Conservation (phyloP, 2,329 filamentous ascomycete species). For the Huntiella moniliformis region DNA sequence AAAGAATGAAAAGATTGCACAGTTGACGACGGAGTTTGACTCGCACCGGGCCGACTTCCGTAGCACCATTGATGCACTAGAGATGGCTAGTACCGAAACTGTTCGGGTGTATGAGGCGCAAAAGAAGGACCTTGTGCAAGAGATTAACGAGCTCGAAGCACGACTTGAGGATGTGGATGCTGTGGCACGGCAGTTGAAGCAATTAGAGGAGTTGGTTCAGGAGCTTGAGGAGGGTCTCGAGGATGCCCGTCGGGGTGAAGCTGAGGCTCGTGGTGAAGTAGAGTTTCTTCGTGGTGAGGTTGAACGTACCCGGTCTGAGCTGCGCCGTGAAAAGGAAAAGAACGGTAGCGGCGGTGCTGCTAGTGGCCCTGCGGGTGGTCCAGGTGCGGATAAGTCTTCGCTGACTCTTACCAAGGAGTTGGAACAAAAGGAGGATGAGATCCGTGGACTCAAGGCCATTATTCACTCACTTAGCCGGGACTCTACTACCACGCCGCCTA, state of each 20-base stretch:
- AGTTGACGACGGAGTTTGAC: conserved; percentile 88
- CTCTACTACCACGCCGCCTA: conserved; percentile 20
- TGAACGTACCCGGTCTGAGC: conserved; percentile 71
- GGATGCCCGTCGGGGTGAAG: conserved; percentile 82
- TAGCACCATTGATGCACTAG: conserved; percentile 89
- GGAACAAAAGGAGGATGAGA: conserved; percentile 92
- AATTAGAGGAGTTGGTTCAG: conserved; percentile 87
- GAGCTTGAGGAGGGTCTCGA: conserved; percentile 93
- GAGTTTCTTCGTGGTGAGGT: conserved; percentile 92
- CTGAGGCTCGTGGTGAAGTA: conserved; percentile 85
- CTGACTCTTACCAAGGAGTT: conserved; percentile 46
- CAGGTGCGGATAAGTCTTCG: conserved; percentile 7
- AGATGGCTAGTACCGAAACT: conserved; percentile 88
- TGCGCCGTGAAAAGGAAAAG: conserved; percentile 77
- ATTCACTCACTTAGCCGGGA: conserved; percentile 87
- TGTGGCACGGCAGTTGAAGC: conserved; percentile 79
- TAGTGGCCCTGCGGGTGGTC: background rate
- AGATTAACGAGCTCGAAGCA: conserved; percentile 66
- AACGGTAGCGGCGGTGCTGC: conserved; percentile 23
- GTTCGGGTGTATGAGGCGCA: conserved; percentile 90
- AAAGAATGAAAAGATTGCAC: conserved; percentile 90
- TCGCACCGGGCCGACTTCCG: conserved; percentile 87
- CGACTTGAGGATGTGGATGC: conserved; percentile 77
- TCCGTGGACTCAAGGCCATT: conserved; percentile 88
- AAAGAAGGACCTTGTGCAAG: conserved; percentile 67